Evolutionary conservation across 2,329 filamentous ascomycete species (phyloP).

Genomic region (Trichoderma hamatum): DNA sequence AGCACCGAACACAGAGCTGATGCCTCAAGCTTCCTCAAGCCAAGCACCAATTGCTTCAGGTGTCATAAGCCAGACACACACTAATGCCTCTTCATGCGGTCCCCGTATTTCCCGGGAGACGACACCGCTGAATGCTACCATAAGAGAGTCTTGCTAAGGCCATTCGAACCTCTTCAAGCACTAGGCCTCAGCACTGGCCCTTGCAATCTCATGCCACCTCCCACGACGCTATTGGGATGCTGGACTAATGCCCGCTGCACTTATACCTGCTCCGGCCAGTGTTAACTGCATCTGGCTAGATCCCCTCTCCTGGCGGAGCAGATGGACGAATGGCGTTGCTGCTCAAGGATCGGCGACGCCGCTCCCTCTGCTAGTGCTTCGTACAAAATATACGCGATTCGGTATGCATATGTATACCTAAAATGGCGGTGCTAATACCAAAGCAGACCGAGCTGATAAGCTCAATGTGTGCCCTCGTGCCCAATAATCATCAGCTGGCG

Average conservation of each 20-base stretch:
- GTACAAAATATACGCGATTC: neutral
- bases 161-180: neutral
- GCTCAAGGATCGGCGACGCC: constrained; percentile 24
- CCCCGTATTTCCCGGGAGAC: neutral
- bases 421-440: neutral
- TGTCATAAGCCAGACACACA: neutral
- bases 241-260: neutral
- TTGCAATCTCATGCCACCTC: constrained; percentile 16
- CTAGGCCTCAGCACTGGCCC: neutral
- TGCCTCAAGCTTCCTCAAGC: neutral
- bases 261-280: neutral
- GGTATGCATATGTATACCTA: neutral
- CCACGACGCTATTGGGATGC: neutral
- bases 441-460: constrained; percentile 14
- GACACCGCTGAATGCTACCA: neutral
- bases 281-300: constrained; percentile 16
- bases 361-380: neutral
- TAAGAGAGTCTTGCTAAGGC: neutral
- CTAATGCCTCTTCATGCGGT: neutral
- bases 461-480: neutral
- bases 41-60: neutral
- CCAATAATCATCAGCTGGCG: neutral
- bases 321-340: constrained; percentile 18
- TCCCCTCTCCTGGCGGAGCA: neutral
- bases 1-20: neutral